Evolutionary conservation across 1,139 yeast species (phyloP).

Genomic region (Yamadazyma dushanensis): DNA sequence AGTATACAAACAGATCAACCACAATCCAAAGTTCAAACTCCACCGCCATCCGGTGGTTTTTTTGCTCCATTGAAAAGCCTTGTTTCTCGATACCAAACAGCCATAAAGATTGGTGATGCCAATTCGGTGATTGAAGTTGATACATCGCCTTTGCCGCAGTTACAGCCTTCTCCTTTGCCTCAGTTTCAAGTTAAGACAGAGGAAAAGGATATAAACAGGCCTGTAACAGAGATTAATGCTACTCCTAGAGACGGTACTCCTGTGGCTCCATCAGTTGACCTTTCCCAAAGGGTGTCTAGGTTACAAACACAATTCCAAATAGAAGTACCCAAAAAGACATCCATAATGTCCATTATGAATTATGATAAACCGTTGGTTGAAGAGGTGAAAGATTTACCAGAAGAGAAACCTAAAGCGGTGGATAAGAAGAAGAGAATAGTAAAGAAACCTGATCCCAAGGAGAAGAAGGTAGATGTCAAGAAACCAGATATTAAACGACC

Average conservation of each 20-base stretch:
- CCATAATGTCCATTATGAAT: conserved; percentile 40
- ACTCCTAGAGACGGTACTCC: neutral
- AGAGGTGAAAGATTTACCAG: conserved; percentile 4
- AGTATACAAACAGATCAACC: neutral
- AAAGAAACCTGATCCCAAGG: conserved; percentile 14
- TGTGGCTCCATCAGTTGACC: conserved; percentile 1
- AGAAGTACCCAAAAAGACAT: conserved; percentile 25
- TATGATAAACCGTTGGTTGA: conserved; percentile 26
- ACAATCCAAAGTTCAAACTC: too few relatives aligned
- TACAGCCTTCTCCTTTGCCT: conserved; percentile 13
- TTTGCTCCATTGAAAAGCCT: too few relatives aligned
- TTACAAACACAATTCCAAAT: conserved; percentile 34
- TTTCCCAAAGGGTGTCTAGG: conserved; percentile 22
- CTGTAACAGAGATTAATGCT: too few relatives aligned
- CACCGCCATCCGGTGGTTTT: too few relatives aligned
- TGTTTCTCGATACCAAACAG: conserved; percentile 27
- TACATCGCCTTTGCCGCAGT: conserved; percentile 15
- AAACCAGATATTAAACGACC: conserved; percentile 12
- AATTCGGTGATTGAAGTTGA: conserved; percentile 17
- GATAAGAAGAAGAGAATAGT: conserved; percentile 10
- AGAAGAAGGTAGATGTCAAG: conserved; percentile 13
- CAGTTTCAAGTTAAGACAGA: conserved; percentile 3
- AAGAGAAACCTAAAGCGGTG: conserved; percentile 5
- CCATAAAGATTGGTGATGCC: conserved; percentile 18
- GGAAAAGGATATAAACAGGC: too few relatives aligned